phyloP scores from a whole-genome alignment of 371 early-diverging fungal genomes.

The Mucor plumbeus region DNA sequence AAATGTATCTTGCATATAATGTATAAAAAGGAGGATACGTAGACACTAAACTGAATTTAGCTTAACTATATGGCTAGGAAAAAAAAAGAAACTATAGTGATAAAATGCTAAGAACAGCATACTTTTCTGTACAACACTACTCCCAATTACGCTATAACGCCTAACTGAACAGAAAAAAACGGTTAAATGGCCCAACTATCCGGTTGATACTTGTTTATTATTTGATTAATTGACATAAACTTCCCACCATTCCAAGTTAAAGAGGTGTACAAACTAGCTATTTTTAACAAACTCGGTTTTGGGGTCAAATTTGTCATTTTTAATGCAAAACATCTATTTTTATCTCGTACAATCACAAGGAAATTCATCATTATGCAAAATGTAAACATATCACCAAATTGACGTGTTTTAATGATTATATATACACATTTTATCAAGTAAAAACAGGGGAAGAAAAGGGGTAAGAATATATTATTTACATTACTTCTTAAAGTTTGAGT shows the following conservation, averaged over 20 bases:
- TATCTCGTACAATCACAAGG: neutral
- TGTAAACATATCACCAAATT: neutral
- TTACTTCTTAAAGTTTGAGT: neutral
- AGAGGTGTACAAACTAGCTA: neutral
- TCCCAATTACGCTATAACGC: neutral
- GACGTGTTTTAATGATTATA: neutral
- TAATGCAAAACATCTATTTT: neutral
- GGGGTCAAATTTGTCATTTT: neutral
- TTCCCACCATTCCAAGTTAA: neutral
- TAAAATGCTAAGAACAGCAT: too few species aligned
- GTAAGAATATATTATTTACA: neutral
- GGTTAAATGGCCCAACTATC: constrained; percentile 4
- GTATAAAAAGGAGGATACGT: neutral
- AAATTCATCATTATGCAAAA: neutral
- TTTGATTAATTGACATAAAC: neutral
- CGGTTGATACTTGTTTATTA: neutral
- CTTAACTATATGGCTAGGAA: neutral
- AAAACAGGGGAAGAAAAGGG: neutral
- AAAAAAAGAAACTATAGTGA: too few species aligned
- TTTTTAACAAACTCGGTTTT: neutral
- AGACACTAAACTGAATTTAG: neutral
- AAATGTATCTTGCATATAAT: neutral
- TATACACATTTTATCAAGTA: neutral
- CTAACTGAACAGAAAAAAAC: neutral
- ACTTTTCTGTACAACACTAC: neutral